Base-by-base conservation (phyloP, 176 grass and related monocot genomes). In the Echinochloa phyllopogon region DNA sequence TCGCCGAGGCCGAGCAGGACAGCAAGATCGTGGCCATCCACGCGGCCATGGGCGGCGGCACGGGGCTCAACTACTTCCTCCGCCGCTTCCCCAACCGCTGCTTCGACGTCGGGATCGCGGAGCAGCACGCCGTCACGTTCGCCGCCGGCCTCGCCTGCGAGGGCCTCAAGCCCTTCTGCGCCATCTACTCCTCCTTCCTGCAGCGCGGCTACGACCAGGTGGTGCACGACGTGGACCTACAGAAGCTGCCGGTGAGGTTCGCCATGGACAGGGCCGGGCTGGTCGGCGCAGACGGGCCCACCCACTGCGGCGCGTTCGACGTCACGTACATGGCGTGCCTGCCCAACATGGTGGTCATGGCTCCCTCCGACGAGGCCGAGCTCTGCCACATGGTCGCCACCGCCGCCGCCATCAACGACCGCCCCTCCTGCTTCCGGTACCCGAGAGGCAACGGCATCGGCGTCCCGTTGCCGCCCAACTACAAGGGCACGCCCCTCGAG, bases 161-260 rank as follows among this genome's bases (percentile, higher is more conserved):
- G 89, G 91, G 93, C 44, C 80, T 98, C 73, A 98, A 98, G 87
- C 96, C 96, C 0, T 98, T 98, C 89, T 98, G 93, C 72, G 93
- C 91, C 65, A 98, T 98, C 86, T 98, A 95, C 83, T 98, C 96
- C 0, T 95, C 96, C 0, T 98, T 98, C 89, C 91, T 98, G 45
- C 96, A 98, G 90, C 89, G 96, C 64, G 96, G 91, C 43, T 98
- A 98, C 53, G 96, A 98, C 82, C 96, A 98, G 89, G 94, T 98
- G 2, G 81, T 92, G 77, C 96, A 98, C 86, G 96, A 98, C 63
- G 96, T 98, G 33, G 96, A 98, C 43, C 86, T 98, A 64, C 96
- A 98, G 82, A 98, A 92, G 77, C 90, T 98, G 14, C 96, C 93
- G 1, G 96, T 98, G 2, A 87, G 96, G 76, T 98, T 98, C 77